These are phyloP conservation scores for Yamadazyma paraphyllophila DNA, from an alignment of 805 yeast genomes.

Conservation along the genomic window DNA sequence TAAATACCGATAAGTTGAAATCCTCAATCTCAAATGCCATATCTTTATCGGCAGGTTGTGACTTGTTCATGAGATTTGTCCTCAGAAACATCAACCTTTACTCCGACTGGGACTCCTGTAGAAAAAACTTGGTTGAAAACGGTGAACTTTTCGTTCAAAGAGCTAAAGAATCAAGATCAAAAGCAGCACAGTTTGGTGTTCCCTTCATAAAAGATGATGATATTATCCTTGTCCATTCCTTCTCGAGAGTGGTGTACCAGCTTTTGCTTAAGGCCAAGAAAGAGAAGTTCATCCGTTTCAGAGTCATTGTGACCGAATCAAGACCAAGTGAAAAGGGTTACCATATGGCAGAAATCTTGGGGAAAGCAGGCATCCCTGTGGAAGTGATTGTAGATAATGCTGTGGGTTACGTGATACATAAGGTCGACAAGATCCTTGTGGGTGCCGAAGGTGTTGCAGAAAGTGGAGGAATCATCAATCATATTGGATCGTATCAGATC, in stretches of 20 bases:
- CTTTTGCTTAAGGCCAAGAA: constrained; percentile 73
- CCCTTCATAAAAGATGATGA: constrained; percentile 94
- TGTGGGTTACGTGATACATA: constrained; percentile 87
- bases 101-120: constrained; percentile 94
- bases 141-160: constrained; percentile 89
- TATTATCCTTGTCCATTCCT: constrained; percentile 83
- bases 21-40: constrained; percentile 84
- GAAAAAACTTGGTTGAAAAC: constrained; percentile 82
- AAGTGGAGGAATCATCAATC: constrained; percentile 96
- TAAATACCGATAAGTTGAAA: constrained; percentile 74
- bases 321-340: constrained; percentile 78
- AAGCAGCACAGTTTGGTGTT: constrained; percentile 82
- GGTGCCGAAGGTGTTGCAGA: constrained; percentile 99
- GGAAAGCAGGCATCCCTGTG: constrained; percentile 77
- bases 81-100: constrained; percentile 81
- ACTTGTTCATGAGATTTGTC: constrained; percentile 90
- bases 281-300: constrained; percentile 71
- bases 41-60: constrained; percentile 96
- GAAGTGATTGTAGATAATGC: constrained; percentile 88
- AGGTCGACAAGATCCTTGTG: constrained; percentile 88
- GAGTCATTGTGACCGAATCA: constrained; percentile 91
- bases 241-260: constrained; percentile 83
- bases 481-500: constrained; percentile 90
- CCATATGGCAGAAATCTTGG: constrained; percentile 65
- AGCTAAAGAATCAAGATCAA: constrained; percentile 85